Conservation (phyloP, 495 filamentous ascomycete species). For the Bacidia gigantensis region DNA sequence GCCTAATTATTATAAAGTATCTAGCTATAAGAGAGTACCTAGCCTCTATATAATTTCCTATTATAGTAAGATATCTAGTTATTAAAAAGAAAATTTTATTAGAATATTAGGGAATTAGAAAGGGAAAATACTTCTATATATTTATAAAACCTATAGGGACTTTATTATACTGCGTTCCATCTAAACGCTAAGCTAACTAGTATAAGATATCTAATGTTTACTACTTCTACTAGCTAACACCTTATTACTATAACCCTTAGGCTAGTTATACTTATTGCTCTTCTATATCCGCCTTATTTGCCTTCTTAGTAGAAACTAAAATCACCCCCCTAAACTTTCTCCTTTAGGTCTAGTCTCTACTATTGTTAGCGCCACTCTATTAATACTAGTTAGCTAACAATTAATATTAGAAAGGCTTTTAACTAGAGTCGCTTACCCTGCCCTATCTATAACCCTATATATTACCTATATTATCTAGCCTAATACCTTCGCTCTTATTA, state of each 20-base stretch:
- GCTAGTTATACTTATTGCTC: not conserved
- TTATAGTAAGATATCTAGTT: not conserved
- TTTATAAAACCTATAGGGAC: not conserved
- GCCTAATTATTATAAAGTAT: not conserved
- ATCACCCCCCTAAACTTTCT: not conserved
- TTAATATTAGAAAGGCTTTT: not conserved
- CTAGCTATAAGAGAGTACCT: not conserved
- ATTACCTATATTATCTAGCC: conserved; percentile 6
- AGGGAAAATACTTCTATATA: not conserved
- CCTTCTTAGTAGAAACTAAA: not conserved
- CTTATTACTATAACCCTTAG: not conserved
- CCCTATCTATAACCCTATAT: too few relatives aligned
- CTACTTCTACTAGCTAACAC: not conserved
- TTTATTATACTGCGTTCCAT: not conserved
- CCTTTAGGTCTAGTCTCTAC: not conserved
- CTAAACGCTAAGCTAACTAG: not conserved
- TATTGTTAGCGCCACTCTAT: not conserved
- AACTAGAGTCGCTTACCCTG: too few relatives aligned
- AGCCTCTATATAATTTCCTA: not conserved
- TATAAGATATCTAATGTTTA: not conserved
- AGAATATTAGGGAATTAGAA: not conserved
- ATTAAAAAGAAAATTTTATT: not conserved
- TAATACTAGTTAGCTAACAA: not conserved
- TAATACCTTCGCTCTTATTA: conserved; percentile 18
- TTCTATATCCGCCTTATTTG: not conserved